phyloP scores from a whole-genome alignment of 2,329 filamentous ascomycete genomes.

The Paraconiothyrium sp. region DNA sequence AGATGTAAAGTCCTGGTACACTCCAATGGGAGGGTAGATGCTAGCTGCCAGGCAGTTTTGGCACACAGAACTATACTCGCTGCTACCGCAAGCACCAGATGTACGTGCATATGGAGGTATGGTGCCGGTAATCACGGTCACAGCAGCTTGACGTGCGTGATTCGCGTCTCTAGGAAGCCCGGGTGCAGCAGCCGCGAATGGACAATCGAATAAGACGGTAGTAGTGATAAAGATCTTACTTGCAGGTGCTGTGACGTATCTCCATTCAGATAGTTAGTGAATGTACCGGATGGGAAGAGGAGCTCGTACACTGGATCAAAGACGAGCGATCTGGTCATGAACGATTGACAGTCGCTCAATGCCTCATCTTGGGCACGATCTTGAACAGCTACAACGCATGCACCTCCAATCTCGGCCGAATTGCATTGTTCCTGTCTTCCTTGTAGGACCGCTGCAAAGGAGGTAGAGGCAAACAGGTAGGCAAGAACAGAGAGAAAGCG shows the following conservation, averaged over 20 bases:
- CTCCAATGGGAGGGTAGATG: not conserved
- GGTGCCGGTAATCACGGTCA: conserved; percentile 2
- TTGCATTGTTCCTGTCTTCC: conserved; percentile 23
- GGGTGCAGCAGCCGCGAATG: not conserved
- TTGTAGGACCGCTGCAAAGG: conserved; percentile 27
- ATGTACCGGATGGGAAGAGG: not conserved
- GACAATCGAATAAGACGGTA: not conserved
- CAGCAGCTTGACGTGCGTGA: conserved; percentile 1
- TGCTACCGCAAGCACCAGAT: not conserved
- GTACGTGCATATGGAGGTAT: conserved; percentile 6
- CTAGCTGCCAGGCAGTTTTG: not conserved
- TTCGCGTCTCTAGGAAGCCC: not conserved
- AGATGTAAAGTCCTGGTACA: not conserved
- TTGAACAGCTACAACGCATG: conserved; percentile 24
- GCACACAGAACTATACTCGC: conserved; percentile 2
- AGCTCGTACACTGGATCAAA: conserved; percentile 3
- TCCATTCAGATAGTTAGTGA: not conserved
- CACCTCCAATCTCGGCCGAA: not conserved
- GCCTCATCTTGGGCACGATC: conserved; percentile 20
- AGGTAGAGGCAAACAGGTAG: conserved; percentile 22
- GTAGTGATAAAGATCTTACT: not conserved
- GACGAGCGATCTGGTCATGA: not conserved
- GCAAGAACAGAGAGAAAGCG: conserved; percentile 25
- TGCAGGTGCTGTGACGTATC: not conserved
- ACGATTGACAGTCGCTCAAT: conserved; percentile 4